Evolutionary conservation across 176 grass and related monocot genomes (phyloP).

Genomic region (Oryza coarctata): DNA sequence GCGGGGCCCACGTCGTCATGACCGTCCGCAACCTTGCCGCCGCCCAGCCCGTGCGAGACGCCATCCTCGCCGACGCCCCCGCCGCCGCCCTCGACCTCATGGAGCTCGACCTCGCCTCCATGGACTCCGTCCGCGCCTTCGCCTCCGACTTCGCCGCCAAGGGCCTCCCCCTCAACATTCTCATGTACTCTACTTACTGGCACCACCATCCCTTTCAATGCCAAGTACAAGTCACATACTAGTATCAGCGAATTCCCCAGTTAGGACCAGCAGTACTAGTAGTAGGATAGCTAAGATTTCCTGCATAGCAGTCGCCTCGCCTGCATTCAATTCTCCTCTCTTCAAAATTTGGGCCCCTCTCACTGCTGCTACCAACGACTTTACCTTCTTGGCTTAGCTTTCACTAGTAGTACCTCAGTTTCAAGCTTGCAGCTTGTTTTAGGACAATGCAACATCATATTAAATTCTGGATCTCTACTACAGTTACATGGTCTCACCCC

Average conservation of each 20-base stretch:
- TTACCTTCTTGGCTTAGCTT: no score
- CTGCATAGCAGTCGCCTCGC: no score
- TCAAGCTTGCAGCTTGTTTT: neutral
- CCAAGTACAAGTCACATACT: no score
- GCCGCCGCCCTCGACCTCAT: conserved; percentile 56
- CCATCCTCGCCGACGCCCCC: conserved; percentile 54
- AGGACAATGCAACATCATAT: neutral
- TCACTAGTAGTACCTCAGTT: neutral
- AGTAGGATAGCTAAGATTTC: no score
- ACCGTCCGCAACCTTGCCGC: conserved; percentile 57
- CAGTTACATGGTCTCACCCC: neutral
- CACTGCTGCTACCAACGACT: neutral
- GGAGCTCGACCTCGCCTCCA: conserved; percentile 83
- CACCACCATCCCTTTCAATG: neutral
- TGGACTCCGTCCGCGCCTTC: conserved; percentile 72
- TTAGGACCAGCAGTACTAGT: no score
- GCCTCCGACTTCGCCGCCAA: conserved; percentile 49
- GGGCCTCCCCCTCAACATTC: conserved; percentile 80
- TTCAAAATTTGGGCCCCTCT: neutral
- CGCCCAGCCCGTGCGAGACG: conserved; percentile 41
- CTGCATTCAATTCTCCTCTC: no score
- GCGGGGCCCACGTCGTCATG: conserved; percentile 83
- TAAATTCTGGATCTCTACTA: neutral
- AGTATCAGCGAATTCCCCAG: no score
- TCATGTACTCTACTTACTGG: conserved; percentile 42